Conservation (phyloP, 257 asterid species). For the Verbena officinalis region DNA sequence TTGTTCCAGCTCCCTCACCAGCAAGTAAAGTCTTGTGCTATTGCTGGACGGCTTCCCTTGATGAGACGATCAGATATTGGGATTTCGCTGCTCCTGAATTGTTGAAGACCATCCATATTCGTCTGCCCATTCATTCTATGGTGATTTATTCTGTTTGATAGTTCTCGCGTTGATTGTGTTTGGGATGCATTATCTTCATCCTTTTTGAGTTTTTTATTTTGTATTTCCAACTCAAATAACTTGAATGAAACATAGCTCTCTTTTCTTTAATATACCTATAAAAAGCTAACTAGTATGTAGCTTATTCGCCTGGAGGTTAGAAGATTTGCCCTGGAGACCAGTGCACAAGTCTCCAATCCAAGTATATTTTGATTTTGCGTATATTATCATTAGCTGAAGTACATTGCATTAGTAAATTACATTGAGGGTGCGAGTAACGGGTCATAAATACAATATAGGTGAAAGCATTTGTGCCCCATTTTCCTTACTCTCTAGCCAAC, state of each 20-base stretch:
- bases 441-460: not conserved
- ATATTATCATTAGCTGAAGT: not conserved
- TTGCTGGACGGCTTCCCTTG: slow-evolving; percentile 93
- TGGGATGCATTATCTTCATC: not conserved
- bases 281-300: not conserved
- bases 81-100: slow-evolving; percentile 74
- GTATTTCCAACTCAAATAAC: not conserved
- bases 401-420: not conserved
- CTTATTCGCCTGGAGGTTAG: no score
- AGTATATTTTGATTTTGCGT: not conserved
- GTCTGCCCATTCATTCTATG: slow-evolving; percentile 74
- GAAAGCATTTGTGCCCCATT: not conserved
- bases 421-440: not conserved
- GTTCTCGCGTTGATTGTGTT: not conserved
- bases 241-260: not conserved
- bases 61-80: slow-evolving; percentile 90
- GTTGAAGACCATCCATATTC: slow-evolving; percentile 60
- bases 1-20: slow-evolving; percentile 63
- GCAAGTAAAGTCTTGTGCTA: slow-evolving; percentile 54
- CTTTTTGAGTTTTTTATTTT: not conserved
- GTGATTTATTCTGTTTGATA: slow-evolving; percentile 36
- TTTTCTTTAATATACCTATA: not conserved
- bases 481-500: not conserved
- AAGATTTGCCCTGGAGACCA: not conserved
- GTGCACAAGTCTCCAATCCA: not conserved